These are phyloP conservation scores for Boletellus sp. DNA, from an alignment of 768 basidiomycete genomes.

Conservation along the genomic window DNA sequence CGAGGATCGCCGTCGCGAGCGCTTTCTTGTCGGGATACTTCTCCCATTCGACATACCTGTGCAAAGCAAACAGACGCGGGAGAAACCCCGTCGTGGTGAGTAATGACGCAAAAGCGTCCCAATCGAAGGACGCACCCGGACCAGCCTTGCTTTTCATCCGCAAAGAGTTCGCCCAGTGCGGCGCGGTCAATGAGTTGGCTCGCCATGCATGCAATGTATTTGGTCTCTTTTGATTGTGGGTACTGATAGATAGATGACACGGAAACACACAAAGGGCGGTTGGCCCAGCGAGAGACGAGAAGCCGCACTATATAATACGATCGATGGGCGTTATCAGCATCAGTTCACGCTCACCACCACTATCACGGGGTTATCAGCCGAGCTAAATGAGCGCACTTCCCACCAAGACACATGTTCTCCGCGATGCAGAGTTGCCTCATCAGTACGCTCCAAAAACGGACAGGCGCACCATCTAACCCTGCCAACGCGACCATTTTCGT, in stretches of 20 bases:
- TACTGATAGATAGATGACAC: background rate
- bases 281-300: no score
- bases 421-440: no score
- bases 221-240: no score
- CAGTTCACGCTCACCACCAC: background rate
- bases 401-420: no score
- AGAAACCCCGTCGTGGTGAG: no score
- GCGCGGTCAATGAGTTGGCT: slow-evolving; percentile 1
- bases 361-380: no score
- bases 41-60: slow-evolving; percentile 16
- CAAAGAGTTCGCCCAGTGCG: slow-evolving; percentile 2
- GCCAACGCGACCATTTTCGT: no score
- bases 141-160: slow-evolving; percentile 15
- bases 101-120: no score
- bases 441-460: no score
- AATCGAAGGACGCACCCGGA: slow-evolving; percentile 5
- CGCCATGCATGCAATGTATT: background rate
- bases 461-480: no score
- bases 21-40: slow-evolving; percentile 12
- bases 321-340: background rate
- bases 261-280: background rate
- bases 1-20: slow-evolving; percentile 7
- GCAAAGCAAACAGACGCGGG: no score
- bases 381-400: background rate
- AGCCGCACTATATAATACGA: background rate